Conservation (phyloP, 2,329 filamentous ascomycete species). For the Pseudogymnoascus sp. region DNA sequence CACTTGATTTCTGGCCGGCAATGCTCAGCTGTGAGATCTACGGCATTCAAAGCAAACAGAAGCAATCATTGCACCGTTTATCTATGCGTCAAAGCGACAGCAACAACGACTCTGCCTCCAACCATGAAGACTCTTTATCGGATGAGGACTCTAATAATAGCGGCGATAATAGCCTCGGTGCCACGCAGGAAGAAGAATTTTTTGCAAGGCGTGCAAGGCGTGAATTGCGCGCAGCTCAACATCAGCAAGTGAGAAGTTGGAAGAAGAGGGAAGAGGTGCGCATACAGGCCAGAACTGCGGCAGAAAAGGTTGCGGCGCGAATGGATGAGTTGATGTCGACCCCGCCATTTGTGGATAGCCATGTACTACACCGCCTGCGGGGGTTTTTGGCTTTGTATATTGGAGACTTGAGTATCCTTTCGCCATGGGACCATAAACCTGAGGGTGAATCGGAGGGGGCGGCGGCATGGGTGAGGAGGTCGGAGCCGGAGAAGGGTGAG, state of each 20-base stretch:
- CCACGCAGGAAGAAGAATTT: constrained; percentile 16
- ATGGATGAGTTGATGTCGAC: constrained; percentile 64
- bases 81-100: background rate
- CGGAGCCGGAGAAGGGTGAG: constrained; percentile 21
- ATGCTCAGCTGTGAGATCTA: constrained; percentile 77
- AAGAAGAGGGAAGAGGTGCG: constrained; percentile 25
- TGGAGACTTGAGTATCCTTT: constrained; percentile 53
- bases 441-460: constrained; percentile 15
- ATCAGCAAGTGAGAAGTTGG: constrained; percentile 18
- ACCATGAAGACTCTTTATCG: constrained; percentile 19
- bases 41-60: constrained; percentile 55
- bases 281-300: constrained; percentile 31
- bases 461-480: constrained; percentile 16
- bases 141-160: constrained; percentile 23
- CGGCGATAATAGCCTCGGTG: constrained; percentile 15
- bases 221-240: constrained; percentile 14
- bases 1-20: constrained; percentile 71
- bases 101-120: constrained; percentile 21
- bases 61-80: constrained; percentile 34
- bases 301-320: constrained; percentile 53
- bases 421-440: constrained; percentile 13
- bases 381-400: constrained; percentile 69
- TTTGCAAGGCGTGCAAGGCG: constrained; percentile 11
- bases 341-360: constrained; percentile 60
- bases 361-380: constrained; percentile 58